Evolutionary conservation across 768 basidiomycete species (phyloP).

Genomic region (Leccinum boreale): DNA sequence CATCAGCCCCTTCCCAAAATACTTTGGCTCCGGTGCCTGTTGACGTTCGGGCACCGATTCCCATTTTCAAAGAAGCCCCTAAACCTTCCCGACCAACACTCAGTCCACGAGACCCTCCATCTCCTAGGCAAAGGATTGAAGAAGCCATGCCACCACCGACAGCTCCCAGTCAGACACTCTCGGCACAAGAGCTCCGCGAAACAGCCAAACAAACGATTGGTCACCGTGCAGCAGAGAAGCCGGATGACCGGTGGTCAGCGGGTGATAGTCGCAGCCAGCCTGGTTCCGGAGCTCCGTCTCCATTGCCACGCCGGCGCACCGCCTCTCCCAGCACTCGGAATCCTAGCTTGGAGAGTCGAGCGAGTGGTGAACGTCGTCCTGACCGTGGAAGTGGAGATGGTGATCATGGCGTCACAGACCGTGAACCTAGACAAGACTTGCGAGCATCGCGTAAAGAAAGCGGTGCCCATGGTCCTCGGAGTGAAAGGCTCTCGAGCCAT

Average conservation of each 20-base stretch:
- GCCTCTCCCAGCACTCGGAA: conserved; percentile 67
- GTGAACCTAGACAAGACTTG: conserved; percentile 45
- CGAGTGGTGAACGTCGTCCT: conserved; percentile 62
- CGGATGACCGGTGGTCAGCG: conserved; percentile 37
- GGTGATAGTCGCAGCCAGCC: conserved; percentile 44
- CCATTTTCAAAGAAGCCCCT: conserved; percentile 18
- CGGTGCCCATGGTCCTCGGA: conserved; percentile 51
- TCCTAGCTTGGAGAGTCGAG: conserved; percentile 67
- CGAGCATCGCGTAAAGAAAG: conserved; percentile 42
- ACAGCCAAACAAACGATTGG: conserved; percentile 68
- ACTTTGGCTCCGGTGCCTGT: conserved; percentile 11
- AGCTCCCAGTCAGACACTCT: conserved; percentile 73
- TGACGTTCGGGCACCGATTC: conserved; percentile 17
- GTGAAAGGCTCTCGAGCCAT: conserved; percentile 45
- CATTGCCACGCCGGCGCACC: conserved; percentile 54
- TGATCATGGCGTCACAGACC: conserved; percentile 46
- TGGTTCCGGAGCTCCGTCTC: conserved; percentile 54
- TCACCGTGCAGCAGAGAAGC: conserved; percentile 35
- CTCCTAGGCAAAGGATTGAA: conserved; percentile 42
- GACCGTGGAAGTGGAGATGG: conserved; percentile 47
- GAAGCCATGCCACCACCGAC: conserved; percentile 73
- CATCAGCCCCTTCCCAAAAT: conserved; percentile 10
- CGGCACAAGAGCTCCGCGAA: conserved; percentile 77
- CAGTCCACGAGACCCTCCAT: conserved; percentile 35
- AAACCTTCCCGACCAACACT: conserved; percentile 17